These are phyloP conservation scores for Mycosphaerella arachidis DNA, from an alignment of 2,329 filamentous ascomycete genomes.

Conservation along the genomic window DNA sequence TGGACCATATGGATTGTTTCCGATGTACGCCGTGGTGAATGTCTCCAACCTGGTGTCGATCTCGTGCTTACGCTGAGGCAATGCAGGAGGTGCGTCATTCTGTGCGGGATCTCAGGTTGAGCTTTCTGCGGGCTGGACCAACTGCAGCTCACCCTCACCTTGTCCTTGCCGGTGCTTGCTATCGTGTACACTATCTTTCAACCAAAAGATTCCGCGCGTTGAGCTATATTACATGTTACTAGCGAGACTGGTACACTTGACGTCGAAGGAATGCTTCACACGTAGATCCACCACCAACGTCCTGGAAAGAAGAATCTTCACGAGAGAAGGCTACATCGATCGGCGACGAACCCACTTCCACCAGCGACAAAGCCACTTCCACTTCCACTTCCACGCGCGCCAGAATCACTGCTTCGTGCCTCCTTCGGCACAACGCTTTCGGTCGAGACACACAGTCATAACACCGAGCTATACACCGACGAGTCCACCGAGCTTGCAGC, in stretches of 20 bases:
- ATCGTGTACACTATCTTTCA: background rate
- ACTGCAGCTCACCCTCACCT: background rate
- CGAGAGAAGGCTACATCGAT: background rate
- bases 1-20: background rate
- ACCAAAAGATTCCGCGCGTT: background rate
- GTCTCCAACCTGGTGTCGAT: background rate
- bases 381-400: background rate
- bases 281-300: background rate
- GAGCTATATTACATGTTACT: background rate
- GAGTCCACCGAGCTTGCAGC: background rate
- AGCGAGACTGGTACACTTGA: background rate
- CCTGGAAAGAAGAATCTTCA: background rate
- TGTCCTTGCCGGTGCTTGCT: background rate
- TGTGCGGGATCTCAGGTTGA: background rate
- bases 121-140: background rate
- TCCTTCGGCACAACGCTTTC: background rate
- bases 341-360: too few relatives aligned
- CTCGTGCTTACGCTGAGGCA: background rate
- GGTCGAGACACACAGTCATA: background rate
- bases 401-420: background rate
- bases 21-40: background rate
- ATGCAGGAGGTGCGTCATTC: background rate
- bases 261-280: background rate
- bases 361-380: background rate
- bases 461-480: background rate